Base-by-base conservation (phyloP, 2,329 filamentous ascomycete species). In the Aspergillus pseudoterreus region DNA sequence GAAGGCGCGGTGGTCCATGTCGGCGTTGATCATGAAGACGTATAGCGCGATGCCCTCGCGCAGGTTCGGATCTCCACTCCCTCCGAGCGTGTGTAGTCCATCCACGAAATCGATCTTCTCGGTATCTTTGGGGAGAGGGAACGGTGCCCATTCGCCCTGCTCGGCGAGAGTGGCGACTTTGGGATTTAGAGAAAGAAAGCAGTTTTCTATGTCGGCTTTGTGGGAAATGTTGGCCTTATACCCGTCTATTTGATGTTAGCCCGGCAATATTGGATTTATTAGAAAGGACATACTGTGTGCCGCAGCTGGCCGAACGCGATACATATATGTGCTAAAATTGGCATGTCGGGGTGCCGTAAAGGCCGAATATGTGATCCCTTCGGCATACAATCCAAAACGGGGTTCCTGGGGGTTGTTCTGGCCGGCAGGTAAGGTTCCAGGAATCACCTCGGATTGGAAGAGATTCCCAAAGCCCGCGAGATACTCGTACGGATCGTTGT, bases 51-150 rank as follows among this genome's bases (percentile, higher is more conserved):
- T 65, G 74, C 81, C 74, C 74, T 79, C 30, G 70, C 77, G 22
- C 72, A 78, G 51, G 9, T 77, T 79, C 4, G 79, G 78, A 49
- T 81, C 77, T 21, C 79, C 79, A 4, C 78, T 78, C 17, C 78
- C 78, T 6, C 78, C 79, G 2, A 82, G 71, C 1, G 81, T 72
- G 51, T 79, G 75, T 15, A 80, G 64, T 8, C 75, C 75, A 56
- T 81, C 76, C 15, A 82, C 75, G 74, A 79, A 83, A 59, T 82
- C 80, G 3, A 79, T 77, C 8, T 71, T 75, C 62, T 79, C 75
- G 22, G 53, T 42, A 2, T 57, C 56, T 8, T 50, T 47, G 51
- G 80, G 78, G 14, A 81, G 61, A 38, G 80, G 76, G 57, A 82
- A 81, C 0, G 78, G 77, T 46, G 79, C 75, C 79, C 78, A 82